Evolutionary conservation across 495 filamentous ascomycete species (phyloP).

Genomic region (Thermochaetoides thermophila): DNA sequence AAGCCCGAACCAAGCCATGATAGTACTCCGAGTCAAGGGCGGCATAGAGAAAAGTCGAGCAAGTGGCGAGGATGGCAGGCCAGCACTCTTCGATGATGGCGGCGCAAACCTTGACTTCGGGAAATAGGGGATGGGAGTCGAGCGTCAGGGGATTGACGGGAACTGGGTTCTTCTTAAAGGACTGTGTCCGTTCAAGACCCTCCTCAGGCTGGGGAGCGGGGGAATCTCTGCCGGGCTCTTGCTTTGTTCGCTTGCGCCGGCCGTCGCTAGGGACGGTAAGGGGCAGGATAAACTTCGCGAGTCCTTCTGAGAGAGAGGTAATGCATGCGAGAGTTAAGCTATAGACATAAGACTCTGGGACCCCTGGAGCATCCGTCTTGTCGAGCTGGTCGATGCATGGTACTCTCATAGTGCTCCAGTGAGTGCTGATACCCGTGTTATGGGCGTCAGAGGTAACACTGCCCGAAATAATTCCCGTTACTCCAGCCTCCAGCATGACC

Average conservation of each 20-base stretch:
- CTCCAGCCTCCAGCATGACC: conserved; percentile 71
- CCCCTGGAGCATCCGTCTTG: conserved; percentile 66
- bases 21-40: conserved; percentile 90
- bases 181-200: conserved; percentile 24
- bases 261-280: conserved; percentile 58
- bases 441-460: conserved; percentile 49
- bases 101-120: conserved; percentile 59
- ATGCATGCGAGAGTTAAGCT: conserved; percentile 79
- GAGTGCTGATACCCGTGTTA: conserved; percentile 65
- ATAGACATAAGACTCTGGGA: conserved; percentile 91
- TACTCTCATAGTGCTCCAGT: conserved; percentile 79
- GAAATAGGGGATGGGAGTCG: conserved; percentile 51
- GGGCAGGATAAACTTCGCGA: conserved; percentile 85
- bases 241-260: conserved; percentile 35
- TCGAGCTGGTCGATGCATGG: conserved; percentile 90
- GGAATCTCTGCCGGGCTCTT: conserved; percentile 30
- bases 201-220: conserved; percentile 25
- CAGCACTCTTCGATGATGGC: conserved; percentile 81
- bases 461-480: conserved; percentile 74
- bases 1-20: conserved; percentile 78
- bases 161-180: conserved; percentile 43
- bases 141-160: conserved; percentile 69
- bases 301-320: conserved; percentile 71
- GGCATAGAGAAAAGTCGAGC: conserved; percentile 86
- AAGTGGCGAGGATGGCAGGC: conserved; percentile 87